Base-by-base conservation (phyloP, 2,329 filamentous ascomycete genomes). In the Neopestalotiopsis clavispora region DNA sequence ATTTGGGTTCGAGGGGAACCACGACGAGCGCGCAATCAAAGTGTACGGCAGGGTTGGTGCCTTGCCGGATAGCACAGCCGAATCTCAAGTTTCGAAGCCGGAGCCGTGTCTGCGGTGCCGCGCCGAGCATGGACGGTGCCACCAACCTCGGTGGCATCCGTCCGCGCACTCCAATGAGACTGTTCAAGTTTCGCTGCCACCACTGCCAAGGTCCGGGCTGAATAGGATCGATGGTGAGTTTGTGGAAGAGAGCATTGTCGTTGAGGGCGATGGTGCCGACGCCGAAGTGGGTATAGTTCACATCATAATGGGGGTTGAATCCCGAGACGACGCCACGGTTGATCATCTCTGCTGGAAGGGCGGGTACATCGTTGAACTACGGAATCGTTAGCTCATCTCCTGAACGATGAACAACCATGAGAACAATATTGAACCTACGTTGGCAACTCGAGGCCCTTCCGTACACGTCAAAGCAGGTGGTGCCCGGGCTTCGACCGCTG, bases 241-340 rank as follows among this genome's bases (percentile, higher is more conserved):
- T 20, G 28, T 64, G 49, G n/a, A 64, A 30, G 12, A 49, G 14
- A 23, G 20, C 20, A 6, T 64, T 64, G 61, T 49, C 23, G n/a
- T 45, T 52, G 40, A 38, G 13, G 10, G 23, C 38, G 4, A 23
- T 20, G 23, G 17, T 32, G 10, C n/a, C 42, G 34, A 64, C 61
- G 20, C 9, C 28, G 38, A 64, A 64, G 40, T 32, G 61, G 38
- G 61, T 64, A n/a, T 64, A 64, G 61, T 64, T 64, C 4, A 64
- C 34, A 10, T 64, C 61, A 20, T 28, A 30, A 20, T 64, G 42
- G 9, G 61, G 61, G 38, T 49, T 64, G 61, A 64, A 64, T 4
- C 28, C 42, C 5, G 59, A 61, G n/a, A 38, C 28, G 9, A 45
- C 12, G 40, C 61, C 61, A n/a, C 13, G 4, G 42, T 64, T 49